A percentile compares a stretch with the other conserved stretches of the same genome.
phyloP scores from a whole-genome alignment of 2,329 filamentous ascomycete species.

The Neophaeococcomyces aloes region DNA sequence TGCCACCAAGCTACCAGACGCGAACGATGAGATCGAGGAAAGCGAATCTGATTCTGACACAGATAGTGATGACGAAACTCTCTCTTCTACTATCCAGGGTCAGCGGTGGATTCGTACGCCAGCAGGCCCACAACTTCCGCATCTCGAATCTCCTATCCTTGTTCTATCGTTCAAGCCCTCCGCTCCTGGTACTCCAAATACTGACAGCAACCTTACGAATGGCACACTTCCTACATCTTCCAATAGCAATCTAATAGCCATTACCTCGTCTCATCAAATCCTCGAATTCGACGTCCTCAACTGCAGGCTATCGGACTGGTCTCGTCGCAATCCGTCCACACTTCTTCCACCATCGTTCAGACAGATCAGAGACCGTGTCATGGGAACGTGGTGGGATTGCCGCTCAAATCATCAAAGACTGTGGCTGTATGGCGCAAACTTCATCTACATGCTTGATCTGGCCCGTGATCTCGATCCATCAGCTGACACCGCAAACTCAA shows the following conservation, averaged over 20 bases:
- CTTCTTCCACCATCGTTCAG: conserved; percentile 65
- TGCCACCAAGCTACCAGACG: conserved; percentile 8
- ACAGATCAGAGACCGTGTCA: conserved; percentile 65
- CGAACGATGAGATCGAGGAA: conserved; percentile 8
- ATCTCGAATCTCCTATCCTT: conserved; percentile 53
- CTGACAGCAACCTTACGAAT: conserved; percentile 31
- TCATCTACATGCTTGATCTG: conserved; percentile 87
- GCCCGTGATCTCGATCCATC: conserved; percentile 49
- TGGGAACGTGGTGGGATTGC: conserved; percentile 59
- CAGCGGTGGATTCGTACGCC: conserved; percentile 69
- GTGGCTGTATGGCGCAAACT: conserved; percentile 80
- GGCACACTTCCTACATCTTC: conserved; percentile 38
- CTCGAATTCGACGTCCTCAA: conserved; percentile 69
- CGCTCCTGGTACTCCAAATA: conserved; percentile 10
- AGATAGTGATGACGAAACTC: conserved; percentile 40
- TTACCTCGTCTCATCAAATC: conserved; percentile 57
- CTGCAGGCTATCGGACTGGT: conserved; percentile 75
- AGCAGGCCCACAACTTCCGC: conserved; percentile 57
- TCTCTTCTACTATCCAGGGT: conserved; percentile 42
- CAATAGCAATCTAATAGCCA: conserved; percentile 44
- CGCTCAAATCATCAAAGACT: conserved; percentile 45
- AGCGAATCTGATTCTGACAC: conserved; percentile 14
- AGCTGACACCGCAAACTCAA: not conserved
- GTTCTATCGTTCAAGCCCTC: conserved; percentile 56
- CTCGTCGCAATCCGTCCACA: conserved; percentile 66